A percentile compares a stretch with the other conserved stretches of the same genome.
These are phyloP conservation scores for Typha latifolia DNA, from an alignment of 176 grass and related monocot genomes.

Conservation along the genomic window DNA sequence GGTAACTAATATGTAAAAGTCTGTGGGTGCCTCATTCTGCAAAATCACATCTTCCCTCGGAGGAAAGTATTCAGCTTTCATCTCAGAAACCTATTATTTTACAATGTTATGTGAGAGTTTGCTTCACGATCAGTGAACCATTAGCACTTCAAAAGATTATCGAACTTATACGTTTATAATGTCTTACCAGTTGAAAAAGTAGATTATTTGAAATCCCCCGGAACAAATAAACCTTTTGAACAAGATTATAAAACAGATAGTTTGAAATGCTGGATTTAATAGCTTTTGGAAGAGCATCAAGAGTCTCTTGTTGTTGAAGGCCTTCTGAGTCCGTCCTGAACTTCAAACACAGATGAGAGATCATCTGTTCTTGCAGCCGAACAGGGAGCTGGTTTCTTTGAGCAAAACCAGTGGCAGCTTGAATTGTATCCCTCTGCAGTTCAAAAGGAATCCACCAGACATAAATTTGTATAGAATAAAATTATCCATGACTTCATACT, in stretches of 20 bases:
- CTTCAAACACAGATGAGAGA: conserved; percentile 93
- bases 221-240: conserved; percentile 79
- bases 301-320: conserved; percentile 92
- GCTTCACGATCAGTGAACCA: too few relatives aligned
- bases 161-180: not conserved
- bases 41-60: conserved; percentile 97
- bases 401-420: conserved; percentile 91
- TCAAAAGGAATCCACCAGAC: conserved; percentile 1
- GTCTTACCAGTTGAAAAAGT: conserved; percentile 79
- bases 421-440: conserved; percentile 87
- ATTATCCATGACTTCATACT: too few relatives aligned
- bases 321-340: conserved; percentile 96
- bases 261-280: conserved; percentile 96
- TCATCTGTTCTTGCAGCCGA: conserved; percentile 96
- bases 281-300: conserved; percentile 82
- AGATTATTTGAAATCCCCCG: conserved; percentile 63
- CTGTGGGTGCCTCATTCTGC: conserved; percentile 93
- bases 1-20: conserved; percentile 90
- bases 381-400: conserved; percentile 69
- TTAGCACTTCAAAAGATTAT: too few relatives aligned
- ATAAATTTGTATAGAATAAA: not conserved
- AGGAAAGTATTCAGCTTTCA: conserved; percentile 98
- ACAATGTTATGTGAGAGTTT: not conserved
- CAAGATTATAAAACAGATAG: conserved; percentile 62
- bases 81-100: conserved; percentile 63